phyloP scores from a whole-genome alignment of 371 early-diverging fungal genomes.

The Entomophthora muscae region DNA sequence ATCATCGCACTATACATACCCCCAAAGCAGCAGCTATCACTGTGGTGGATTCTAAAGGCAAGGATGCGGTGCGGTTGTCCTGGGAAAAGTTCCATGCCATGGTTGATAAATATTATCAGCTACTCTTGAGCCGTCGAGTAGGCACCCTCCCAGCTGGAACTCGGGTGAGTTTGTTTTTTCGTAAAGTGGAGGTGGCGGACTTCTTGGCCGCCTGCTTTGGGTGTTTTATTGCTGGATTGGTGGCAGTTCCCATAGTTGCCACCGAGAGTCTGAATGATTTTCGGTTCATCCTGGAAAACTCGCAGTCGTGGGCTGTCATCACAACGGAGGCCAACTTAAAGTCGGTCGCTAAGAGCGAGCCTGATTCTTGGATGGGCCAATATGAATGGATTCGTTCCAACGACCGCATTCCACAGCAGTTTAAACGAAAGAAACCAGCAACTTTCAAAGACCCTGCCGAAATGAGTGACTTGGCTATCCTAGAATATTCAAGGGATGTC shows the following conservation, averaged over 20 bases:
- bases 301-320: constrained; percentile 42
- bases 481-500: constrained; percentile 66
- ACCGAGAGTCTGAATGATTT: constrained; percentile 64
- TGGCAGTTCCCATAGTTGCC: constrained; percentile 67
- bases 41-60: constrained; percentile 54
- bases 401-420: constrained; percentile 35
- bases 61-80: constrained; percentile 36
- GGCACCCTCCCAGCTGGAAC: constrained; percentile 34
- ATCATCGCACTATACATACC: constrained; percentile 29
- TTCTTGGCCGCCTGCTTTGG: constrained; percentile 57
- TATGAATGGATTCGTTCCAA: constrained; percentile 65
- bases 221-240: constrained; percentile 61
- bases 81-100: constrained; percentile 54
- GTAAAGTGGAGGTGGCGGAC: constrained; percentile 59
- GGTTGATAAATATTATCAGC: constrained; percentile 46
- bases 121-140: constrained; percentile 29
- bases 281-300: constrained; percentile 43
- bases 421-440: constrained; percentile 24
- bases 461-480: constrained; percentile 53
- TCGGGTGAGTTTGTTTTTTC: constrained; percentile 58
- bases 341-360: constrained; percentile 42
- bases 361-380: constrained; percentile 36
- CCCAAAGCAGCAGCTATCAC: constrained; percentile 34
- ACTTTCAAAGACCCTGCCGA: constrained; percentile 22
- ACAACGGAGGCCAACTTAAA: constrained; percentile 63